phyloP scores from a whole-genome alignment of 2,329 filamentous ascomycete species.

The Cylindrodendrum hubeiense region DNA sequence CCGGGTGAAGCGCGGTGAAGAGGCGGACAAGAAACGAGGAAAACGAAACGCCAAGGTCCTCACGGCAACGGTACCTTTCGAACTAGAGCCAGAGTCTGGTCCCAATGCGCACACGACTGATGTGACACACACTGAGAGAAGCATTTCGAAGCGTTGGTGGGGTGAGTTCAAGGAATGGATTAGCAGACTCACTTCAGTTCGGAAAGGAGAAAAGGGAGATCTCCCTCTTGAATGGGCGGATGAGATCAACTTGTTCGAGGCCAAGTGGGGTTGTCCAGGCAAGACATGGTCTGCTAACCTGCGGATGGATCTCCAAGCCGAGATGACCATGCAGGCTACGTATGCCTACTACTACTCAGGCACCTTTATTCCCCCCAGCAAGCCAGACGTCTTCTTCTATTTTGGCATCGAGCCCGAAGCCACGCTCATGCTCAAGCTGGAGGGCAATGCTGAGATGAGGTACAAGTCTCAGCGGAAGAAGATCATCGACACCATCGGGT shows the following conservation, averaged over 20 bases:
- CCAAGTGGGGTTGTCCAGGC: conserved; percentile 8
- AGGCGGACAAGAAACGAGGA: neutral
- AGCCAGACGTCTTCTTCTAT: conserved; percentile 22
- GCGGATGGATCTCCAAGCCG: conserved; percentile 22
- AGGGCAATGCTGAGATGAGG: conserved; percentile 17
- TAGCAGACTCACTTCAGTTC: conserved; percentile 28
- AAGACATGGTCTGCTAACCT: conserved; percentile 20
- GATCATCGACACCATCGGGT: conserved; percentile 25
- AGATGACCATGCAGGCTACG: conserved; percentile 23
- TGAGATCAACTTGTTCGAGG: conserved; percentile 23
- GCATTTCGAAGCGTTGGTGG: conserved; percentile 26
- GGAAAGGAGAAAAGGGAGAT: conserved; percentile 18
- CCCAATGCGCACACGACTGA: no score
- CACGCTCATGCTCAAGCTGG: conserved; percentile 16
- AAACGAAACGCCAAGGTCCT: neutral
- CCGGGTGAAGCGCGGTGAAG: neutral
- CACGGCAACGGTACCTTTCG: neutral
- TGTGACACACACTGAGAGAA: neutral
- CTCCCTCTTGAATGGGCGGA: conserved; percentile 23
- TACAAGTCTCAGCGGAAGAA: conserved; percentile 14
- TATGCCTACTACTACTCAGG: conserved; percentile 35
- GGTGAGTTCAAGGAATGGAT: conserved; percentile 33
- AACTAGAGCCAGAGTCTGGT: no score
- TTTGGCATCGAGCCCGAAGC: conserved; percentile 23
- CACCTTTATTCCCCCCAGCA: conserved; percentile 27